These are phyloP conservation scores for Sporothrix brasiliensis DNA, from an alignment of 2,329 filamentous ascomycete species.

Conservation along the genomic window DNA sequence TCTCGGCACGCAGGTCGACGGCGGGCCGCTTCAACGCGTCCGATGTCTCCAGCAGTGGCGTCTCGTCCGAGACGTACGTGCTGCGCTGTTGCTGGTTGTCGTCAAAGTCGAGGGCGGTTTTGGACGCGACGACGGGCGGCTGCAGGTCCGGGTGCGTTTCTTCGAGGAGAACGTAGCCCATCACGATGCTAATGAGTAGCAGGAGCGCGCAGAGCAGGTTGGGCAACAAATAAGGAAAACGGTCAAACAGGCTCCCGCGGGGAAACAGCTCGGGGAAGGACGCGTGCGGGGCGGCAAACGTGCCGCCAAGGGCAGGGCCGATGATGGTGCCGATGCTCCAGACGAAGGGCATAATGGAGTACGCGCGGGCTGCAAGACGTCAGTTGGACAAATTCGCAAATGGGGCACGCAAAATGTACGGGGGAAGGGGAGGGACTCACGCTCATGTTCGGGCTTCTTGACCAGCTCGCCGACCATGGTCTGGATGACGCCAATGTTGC, in stretches of 20 bases:
- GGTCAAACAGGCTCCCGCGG: slow-evolving; percentile 68
- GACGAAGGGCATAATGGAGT: slow-evolving; percentile 90
- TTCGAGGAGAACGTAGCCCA: slow-evolving; percentile 78
- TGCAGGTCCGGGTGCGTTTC: slow-evolving; percentile 89
- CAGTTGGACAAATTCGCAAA: slow-evolving; percentile 28
- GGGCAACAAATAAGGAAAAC: slow-evolving; percentile 84
- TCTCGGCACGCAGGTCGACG: slow-evolving; percentile 74
- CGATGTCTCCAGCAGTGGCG: slow-evolving; percentile 74
- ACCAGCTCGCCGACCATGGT: slow-evolving; percentile 92
- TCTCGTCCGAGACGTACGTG: slow-evolving; percentile 64
- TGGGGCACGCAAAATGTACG: background rate
- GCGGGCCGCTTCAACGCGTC: slow-evolving; percentile 73
- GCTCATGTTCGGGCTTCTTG: slow-evolving; percentile 81
- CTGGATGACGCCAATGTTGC: slow-evolving; percentile 88
- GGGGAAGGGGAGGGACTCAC: slow-evolving; percentile 54
- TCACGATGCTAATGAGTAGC: slow-evolving; percentile 75
- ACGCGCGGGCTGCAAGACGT: slow-evolving; percentile 67
- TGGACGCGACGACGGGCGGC: slow-evolving; percentile 41
- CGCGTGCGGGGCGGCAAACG: slow-evolving; percentile 76
- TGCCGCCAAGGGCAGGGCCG: slow-evolving; percentile 83
- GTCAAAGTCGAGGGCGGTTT: background rate
- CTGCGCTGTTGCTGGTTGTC: slow-evolving; percentile 49
- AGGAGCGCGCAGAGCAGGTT: slow-evolving; percentile 81
- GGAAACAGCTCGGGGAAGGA: slow-evolving; percentile 75
- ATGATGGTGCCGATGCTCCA: slow-evolving; percentile 91